Percentiles rank a stretch among this genome's conserved stretches.
These are phyloP conservation scores for Osmanthus fragrans DNA, from an alignment of 257 asterid genomes.

Conservation along the genomic window DNA sequence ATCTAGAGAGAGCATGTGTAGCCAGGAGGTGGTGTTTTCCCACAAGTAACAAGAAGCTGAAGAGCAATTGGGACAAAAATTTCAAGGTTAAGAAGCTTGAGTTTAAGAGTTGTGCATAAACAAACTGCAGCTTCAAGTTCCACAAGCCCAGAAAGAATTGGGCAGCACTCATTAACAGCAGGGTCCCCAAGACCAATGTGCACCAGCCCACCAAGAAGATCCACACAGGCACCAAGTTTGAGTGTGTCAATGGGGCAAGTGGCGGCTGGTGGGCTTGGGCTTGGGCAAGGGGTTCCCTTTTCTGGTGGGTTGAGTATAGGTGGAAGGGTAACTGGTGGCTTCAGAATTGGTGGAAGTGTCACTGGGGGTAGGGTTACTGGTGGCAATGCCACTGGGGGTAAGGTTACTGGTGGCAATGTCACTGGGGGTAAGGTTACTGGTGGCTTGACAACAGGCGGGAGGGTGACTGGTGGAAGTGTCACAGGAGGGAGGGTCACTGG, in stretches of 20 bases:
- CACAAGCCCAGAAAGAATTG: constrained; percentile 57
- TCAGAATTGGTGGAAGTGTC: not conserved
- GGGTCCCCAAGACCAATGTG: constrained; percentile 75
- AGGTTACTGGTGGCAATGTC: not conserved
- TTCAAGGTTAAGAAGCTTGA: constrained; percentile 61
- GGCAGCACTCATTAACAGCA: constrained; percentile 73
- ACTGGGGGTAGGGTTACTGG: constrained; percentile 10
- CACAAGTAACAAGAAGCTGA: constrained; percentile 71
- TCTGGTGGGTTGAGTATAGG: constrained; percentile 28
- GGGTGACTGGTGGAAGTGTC: not conserved
- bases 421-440: not conserved
- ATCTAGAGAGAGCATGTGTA: constrained; percentile 71
- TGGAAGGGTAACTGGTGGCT: constrained; percentile 18
- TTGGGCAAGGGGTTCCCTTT: constrained; percentile 25
- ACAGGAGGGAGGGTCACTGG: not conserved
- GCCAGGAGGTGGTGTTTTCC: constrained; percentile 88
- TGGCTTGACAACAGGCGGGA: not conserved
- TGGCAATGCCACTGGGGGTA: constrained; percentile 28
- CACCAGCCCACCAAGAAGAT: constrained; percentile 80
- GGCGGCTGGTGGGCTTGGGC: constrained; percentile 32
- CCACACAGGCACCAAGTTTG: constrained; percentile 80
- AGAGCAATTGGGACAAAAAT: constrained; percentile 68
- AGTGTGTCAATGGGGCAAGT: constrained; percentile 71
- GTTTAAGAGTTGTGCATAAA: constrained; percentile 71
- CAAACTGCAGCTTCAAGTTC: constrained; percentile 79